phyloP scores from a whole-genome alignment of 345 rosid species.

The Lenwebbia sp. region DNA sequence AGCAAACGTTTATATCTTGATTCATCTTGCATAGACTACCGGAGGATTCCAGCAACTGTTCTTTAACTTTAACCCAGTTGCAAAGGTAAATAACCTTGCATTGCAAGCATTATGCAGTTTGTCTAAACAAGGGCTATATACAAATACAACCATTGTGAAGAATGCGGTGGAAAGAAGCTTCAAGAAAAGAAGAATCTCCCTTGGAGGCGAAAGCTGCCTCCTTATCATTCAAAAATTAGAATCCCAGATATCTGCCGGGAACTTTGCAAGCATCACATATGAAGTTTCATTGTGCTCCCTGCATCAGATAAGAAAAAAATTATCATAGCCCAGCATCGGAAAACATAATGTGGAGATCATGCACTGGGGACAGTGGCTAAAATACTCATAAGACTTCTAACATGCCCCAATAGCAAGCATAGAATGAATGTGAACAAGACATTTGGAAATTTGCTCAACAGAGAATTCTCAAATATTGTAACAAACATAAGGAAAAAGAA shows the following conservation, averaged over 20 bases:
- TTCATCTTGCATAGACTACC: background rate
- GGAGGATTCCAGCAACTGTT: background rate
- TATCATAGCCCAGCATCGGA: background rate
- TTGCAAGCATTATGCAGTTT: background rate
- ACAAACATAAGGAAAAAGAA: background rate
- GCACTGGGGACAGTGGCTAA: background rate
- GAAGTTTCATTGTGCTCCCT: background rate
- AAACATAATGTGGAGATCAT: background rate
- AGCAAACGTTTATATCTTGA: background rate
- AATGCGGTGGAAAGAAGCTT: background rate
- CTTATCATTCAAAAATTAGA: background rate
- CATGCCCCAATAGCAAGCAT: background rate
- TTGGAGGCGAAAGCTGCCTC: background rate
- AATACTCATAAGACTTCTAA: background rate
- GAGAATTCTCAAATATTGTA: background rate
- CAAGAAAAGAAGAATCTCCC: background rate
- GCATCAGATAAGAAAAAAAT: background rate
- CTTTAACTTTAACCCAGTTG: background rate
- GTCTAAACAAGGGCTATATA: background rate
- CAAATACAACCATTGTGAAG: background rate
- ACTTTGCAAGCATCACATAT: background rate
- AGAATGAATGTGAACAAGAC: background rate
- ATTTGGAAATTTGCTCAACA: background rate
- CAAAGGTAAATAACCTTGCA: background rate
- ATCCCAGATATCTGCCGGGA: background rate